Conservation (phyloP, 257 asterid species). For the Solanum etuberosum region DNA sequence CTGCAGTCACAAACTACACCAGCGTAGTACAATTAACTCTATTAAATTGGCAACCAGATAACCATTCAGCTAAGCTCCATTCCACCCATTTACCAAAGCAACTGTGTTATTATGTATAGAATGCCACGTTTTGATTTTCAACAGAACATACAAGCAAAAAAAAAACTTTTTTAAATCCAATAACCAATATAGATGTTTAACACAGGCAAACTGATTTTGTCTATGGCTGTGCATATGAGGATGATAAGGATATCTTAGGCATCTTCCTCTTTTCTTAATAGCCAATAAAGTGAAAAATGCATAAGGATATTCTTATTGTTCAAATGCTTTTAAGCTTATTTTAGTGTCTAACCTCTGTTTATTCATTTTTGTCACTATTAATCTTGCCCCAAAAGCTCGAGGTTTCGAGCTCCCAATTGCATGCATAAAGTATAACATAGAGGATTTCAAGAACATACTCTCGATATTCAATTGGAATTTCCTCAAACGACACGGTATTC, state of each 20-base stretch:
- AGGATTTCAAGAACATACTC: neutral
- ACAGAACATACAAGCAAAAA: neutral
- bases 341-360: neutral
- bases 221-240: neutral
- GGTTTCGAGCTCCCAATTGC: neutral
- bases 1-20: neutral
- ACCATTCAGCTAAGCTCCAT: neutral
- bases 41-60: neutral
- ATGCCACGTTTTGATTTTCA: neutral
- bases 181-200: neutral
- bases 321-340: neutral
- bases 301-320: neutral
- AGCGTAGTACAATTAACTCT: neutral
- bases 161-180: neutral
- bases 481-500: neutral
- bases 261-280: neutral
- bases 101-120: neutral
- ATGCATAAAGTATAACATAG: neutral
- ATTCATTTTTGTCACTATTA: neutral
- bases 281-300: neutral
- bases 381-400: neutral
- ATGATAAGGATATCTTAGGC: neutral
- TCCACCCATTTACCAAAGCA: neutral
- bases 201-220: neutral
- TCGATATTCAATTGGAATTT: neutral